These are phyloP conservation scores for Sindora glabra DNA, from an alignment of 306 rosid species.

Conservation along the genomic window DNA sequence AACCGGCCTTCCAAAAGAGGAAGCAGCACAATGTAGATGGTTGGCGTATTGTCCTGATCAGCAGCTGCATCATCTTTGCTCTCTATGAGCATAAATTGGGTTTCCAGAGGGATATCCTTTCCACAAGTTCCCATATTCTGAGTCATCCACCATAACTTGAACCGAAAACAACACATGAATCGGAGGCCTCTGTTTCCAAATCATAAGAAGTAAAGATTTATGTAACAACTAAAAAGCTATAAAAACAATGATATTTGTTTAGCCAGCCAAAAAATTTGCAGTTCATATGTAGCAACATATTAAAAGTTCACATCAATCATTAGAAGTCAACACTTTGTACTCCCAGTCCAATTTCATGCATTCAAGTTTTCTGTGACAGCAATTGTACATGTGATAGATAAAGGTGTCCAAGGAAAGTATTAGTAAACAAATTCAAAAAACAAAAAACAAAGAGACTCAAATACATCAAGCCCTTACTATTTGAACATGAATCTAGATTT, in stretches of 20 bases:
- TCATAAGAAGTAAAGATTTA: too few species aligned
- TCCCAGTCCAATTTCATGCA: not conserved
- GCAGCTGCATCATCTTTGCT: slow-evolving; percentile 43
- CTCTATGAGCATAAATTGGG: slow-evolving; percentile 90
- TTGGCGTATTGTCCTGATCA: slow-evolving; percentile 40
- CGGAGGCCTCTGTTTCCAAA: slow-evolving; percentile 52
- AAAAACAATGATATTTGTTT: not conserved
- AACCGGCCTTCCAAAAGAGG: slow-evolving; percentile 94
- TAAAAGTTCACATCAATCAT: not conserved
- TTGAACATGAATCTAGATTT: not conserved
- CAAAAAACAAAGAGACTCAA: not conserved
- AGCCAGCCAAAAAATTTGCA: not conserved
- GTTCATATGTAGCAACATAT: too few species aligned
- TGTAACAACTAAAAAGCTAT: not conserved
- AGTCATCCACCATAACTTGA: slow-evolving; percentile 99
- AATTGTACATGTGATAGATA: not conserved
- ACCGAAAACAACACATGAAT: slow-evolving; percentile 86
- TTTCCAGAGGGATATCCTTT: slow-evolving; percentile 84
- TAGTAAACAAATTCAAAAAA: not conserved
- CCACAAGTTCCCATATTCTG: slow-evolving; percentile 92
- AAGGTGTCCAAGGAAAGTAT: not conserved
- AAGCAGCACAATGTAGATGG: slow-evolving; percentile 77
- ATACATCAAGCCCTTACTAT: not conserved
- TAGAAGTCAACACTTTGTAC: not conserved
- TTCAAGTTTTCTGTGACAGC: not conserved